Evolutionary conservation across 352 stramenopile species (phyloP).

Genomic region (Phytophthora capsici): DNA sequence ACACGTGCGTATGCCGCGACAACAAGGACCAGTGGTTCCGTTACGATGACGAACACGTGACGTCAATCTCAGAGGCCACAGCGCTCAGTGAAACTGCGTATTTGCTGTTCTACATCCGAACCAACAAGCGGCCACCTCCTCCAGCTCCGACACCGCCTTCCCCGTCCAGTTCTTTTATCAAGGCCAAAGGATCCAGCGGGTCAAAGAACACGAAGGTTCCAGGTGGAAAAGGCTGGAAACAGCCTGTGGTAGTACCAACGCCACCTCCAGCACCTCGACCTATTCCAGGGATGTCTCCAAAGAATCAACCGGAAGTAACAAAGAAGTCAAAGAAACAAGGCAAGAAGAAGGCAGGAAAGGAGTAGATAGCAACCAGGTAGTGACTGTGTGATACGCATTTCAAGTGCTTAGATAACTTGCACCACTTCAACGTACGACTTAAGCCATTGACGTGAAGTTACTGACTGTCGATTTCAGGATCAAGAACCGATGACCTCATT

Average conservation of each 20-base stretch:
- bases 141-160: conserved; percentile 14
- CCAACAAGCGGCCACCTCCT: conserved; percentile 42
- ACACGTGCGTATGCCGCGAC: conserved; percentile 84
- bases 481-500: neutral
- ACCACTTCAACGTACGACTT: too few species aligned
- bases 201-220: conserved; percentile 28
- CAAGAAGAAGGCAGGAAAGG: conserved; percentile 44
- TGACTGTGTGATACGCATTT: neutral
- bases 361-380: conserved; percentile 20
- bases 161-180: conserved; percentile 26
- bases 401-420: conserved; percentile 24
- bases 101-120: conserved; percentile 83
- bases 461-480: neutral
- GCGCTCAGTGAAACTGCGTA: conserved; percentile 81
- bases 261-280: conserved; percentile 17
- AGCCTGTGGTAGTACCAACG: conserved; percentile 9
- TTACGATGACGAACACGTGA: conserved; percentile 85
- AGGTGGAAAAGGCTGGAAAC: conserved; percentile 34
- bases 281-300: conserved; percentile 52
- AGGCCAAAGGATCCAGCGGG: conserved; percentile 19
- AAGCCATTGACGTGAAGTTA: neutral
- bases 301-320: conserved; percentile 27
- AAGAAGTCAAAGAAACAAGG: conserved; percentile 40
- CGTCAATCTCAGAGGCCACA: conserved; percentile 71
- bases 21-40: conserved; percentile 91